Evolutionary conservation across 2,329 filamentous ascomycete genomes (phyloP).

Genomic region (Fusarium duplospermum): DNA sequence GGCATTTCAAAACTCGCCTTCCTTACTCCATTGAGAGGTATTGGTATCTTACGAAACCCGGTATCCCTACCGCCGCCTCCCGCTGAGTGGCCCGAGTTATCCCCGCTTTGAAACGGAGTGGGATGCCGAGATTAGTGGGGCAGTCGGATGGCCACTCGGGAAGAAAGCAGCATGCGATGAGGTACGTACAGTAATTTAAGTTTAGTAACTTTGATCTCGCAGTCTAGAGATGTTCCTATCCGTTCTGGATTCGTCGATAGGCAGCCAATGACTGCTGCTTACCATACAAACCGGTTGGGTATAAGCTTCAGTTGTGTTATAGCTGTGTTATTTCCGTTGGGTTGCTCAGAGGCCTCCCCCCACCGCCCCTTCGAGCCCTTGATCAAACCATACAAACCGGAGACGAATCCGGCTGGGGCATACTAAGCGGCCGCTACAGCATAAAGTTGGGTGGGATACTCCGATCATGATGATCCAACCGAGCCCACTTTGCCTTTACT

Average conservation of each 20-base stretch:
- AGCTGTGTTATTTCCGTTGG: no score
- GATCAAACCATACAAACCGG: background rate
- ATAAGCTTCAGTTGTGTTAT: no score
- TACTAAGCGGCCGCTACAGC: background rate
- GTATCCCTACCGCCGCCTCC: background rate
- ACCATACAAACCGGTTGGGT: background rate
- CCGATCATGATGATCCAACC: background rate
- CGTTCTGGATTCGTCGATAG: background rate
- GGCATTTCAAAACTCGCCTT: background rate
- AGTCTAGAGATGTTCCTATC: background rate
- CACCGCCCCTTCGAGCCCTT: no score
- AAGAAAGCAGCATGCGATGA: background rate
- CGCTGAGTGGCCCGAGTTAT: background rate
- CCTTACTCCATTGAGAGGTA: background rate
- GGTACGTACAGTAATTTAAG: background rate
- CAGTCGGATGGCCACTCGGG: background rate
- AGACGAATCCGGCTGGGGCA: background rate
- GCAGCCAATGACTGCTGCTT: background rate
- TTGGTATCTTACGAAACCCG: background rate
- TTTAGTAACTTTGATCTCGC: background rate
- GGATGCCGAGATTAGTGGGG: background rate
- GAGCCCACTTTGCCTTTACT: background rate
- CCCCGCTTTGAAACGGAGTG: background rate
- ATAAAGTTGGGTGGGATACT: conserved; percentile 1
- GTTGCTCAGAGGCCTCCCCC: no score